Evolutionary conservation across 2,329 filamentous ascomycete species (phyloP), one percentile per base, ranked within the genome.

Genomic region (Nothophaeocryptopus gaeumannii): DNA sequence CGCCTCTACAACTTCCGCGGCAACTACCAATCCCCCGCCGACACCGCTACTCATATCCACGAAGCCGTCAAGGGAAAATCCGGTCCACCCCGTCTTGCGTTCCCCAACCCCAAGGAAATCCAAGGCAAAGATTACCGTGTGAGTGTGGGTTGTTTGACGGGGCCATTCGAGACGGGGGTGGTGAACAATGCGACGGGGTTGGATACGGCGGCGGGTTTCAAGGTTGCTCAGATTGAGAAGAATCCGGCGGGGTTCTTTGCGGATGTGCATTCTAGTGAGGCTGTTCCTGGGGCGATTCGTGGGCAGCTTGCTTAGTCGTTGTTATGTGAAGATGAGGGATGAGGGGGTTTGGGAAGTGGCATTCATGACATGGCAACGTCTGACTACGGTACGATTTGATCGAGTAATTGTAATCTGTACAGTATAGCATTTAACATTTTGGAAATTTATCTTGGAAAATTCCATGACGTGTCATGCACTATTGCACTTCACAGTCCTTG

Each of bases 1-100:
- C 76, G 71, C 33, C 67, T 81, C 39, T 63, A 68, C 37, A 70
- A 70, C 51, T 76, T 81, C 61, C 69, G 68, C 13, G 68, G 67
- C 15, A 78, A 78, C 2, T 81, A 78, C 62, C 60, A 72, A 57
- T 80, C 77, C 9, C 69, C 72, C 0, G 78, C 79, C 37, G 58
- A 63, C 26, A 79, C 77, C 5, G 75, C 78, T 13, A 82, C 78
- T 1, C 78, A 81, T 63, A 76, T 81, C 55, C 78, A 81, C 65
- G 67, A 80, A 63, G 77, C 67, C 5, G 62, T 58, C 15, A 67
- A 65, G 48, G 77, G 77, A 53, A 66, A 64, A 42, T 59, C 72
- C 14, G 78, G 79, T 5, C 77, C 78, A 33, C 78, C 78, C 46
- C 70, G 78, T 59, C 69, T 79, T 51, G 74, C 73, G 3, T 77